Percentiles rank a stretch among this genome's conserved stretches.
These are phyloP conservation scores for Quercus ilex DNA, from an alignment of 306 rosid genomes.

Conservation along the genomic window DNA sequence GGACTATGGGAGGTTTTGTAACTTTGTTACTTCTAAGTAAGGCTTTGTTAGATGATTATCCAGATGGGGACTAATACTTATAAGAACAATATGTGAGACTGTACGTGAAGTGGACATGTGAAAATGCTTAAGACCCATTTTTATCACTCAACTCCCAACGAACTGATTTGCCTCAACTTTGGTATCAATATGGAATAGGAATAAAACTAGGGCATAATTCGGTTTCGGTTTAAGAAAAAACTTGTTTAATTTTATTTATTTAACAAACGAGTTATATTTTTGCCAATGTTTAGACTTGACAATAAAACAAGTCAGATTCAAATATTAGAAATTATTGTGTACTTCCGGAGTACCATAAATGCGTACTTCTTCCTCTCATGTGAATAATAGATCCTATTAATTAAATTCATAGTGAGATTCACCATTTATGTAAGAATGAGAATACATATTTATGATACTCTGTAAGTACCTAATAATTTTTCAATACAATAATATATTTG, in stretches of 20 bases:
- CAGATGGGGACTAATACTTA: slow-evolving; percentile 16
- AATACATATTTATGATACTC: no score
- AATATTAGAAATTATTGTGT: no score
- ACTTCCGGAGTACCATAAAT: accelerated
- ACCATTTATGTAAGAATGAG: accelerated
- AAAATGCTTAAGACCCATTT: slow-evolving; percentile 3
- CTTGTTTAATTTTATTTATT: no score
- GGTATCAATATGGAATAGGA: slow-evolving; percentile 7
- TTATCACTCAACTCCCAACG: slow-evolving; percentile 62
- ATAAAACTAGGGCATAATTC: no score
- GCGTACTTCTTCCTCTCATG: no score
- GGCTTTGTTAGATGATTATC: slow-evolving; percentile 4
- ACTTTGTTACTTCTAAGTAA: not conserved
- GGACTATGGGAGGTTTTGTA: not conserved
- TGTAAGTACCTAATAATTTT: accelerated
- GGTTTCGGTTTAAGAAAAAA: no score
- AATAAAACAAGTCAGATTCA: no score
- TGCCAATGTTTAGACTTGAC: no score
- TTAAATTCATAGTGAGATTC: accelerated
- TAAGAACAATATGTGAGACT: not conserved
- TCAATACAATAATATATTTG: no score
- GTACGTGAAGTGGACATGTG: slow-evolving; percentile 26
- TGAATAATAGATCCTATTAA: accelerated
- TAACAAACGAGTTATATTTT: no score
- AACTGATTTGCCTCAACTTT: slow-evolving; percentile 30